Conservation (phyloP, 176 grass and related monocot genomes). For the Hordeum marinum region DNA sequence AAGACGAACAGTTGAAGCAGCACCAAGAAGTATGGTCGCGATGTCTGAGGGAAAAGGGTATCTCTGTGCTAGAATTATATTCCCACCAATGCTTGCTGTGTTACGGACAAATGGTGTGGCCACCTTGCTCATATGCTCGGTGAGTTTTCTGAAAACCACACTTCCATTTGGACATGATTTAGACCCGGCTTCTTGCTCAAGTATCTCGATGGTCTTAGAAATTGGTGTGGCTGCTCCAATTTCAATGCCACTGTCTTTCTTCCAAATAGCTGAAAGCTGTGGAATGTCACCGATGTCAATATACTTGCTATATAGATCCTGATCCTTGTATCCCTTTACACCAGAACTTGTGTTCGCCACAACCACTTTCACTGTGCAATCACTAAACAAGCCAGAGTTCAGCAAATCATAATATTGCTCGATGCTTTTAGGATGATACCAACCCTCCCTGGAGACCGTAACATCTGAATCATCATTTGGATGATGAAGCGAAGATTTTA, state of each 20-base stretch:
- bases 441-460: conserved; percentile 8
- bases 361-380: conserved; percentile 47
- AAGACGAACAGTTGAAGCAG: conserved; percentile 44
- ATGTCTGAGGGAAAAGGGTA: conserved; percentile 59
- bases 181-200: conserved; percentile 23
- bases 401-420: conserved; percentile 44
- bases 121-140: conserved; percentile 77
- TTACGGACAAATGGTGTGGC: conserved; percentile 67
- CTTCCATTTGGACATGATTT: conserved; percentile 2
- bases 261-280: conserved; percentile 44
- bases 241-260: conserved; percentile 31
- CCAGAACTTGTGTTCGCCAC: conserved; percentile 60
- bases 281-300: conserved; percentile 65
- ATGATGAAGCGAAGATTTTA: conserved; percentile 30
- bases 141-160: conserved; percentile 54
- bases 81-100: conserved; percentile 74
- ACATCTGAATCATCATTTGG: neutral
- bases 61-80: conserved; percentile 72
- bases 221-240: conserved; percentile 67
- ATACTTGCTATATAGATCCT: conserved; percentile 41
- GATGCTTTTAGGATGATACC: conserved; percentile 55
- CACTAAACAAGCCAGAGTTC: conserved; percentile 21
- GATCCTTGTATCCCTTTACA: conserved; percentile 58
- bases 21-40: conserved; percentile 71
- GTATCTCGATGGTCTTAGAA: conserved; percentile 42